phyloP scores from a whole-genome alignment of 2,329 filamentous ascomycete species.

The Xylariomycetidae sp. region DNA sequence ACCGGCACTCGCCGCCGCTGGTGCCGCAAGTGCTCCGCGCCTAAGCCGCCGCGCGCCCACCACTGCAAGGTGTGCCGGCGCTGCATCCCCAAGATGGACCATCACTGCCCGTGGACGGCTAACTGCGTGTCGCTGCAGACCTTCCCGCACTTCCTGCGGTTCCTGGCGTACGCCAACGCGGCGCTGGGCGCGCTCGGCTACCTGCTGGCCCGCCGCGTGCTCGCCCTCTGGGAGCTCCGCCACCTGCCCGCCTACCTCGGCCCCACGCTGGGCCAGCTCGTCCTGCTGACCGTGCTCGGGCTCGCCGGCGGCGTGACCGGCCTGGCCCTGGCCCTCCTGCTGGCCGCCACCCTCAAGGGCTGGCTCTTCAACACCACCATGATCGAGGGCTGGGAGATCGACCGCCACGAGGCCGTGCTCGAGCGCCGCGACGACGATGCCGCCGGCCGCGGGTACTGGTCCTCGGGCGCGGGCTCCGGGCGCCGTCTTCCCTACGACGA shows the following conservation, averaged over 20 bases:
- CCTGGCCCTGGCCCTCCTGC: conserved; percentile 60
- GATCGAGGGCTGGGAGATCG: conserved; percentile 75
- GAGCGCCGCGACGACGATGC: conserved; percentile 39
- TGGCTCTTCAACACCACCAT: conserved; percentile 70
- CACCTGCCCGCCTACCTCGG: conserved; percentile 70
- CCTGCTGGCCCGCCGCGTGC: conserved; percentile 56
- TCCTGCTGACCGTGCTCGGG: conserved; percentile 55
- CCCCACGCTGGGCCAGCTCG: conserved; percentile 55
- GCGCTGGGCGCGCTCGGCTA: conserved; percentile 59
- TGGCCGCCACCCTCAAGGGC: conserved; percentile 56
- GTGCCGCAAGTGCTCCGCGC: conserved; percentile 71
- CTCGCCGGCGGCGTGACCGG: conserved; percentile 55
- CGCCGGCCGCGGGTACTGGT: conserved; percentile 28
- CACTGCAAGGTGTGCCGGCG: conserved; percentile 74
- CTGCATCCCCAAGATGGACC: conserved; percentile 78
- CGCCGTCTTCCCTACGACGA: no score
- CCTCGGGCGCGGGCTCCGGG: conserved; percentile 35
- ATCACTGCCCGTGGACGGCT: conserved; percentile 80
- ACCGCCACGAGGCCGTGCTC: conserved; percentile 56
- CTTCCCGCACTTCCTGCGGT: conserved; percentile 78
- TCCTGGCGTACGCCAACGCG: conserved; percentile 64
- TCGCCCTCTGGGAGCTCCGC: conserved; percentile 59
- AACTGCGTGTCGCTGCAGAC: conserved; percentile 82
- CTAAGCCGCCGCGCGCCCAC: conserved; percentile 73
- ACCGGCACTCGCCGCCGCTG: conserved; percentile 38